A percentile compares a stretch with the other conserved stretches of the same genome.
Evolutionary conservation across 176 grass and related monocot species (phyloP).

Genomic region (Pontederia paniculata): DNA sequence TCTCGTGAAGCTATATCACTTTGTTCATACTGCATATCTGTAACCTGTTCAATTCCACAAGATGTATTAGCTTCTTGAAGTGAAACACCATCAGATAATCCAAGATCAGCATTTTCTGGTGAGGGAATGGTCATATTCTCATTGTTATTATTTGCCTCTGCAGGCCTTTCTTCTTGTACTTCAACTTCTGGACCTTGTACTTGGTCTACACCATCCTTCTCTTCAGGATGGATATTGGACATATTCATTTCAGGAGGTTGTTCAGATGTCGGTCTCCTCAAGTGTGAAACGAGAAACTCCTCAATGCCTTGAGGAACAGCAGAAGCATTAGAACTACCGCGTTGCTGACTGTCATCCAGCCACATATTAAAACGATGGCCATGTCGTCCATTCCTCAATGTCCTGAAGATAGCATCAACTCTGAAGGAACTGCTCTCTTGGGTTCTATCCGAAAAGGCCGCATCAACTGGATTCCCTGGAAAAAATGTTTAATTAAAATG

Average conservation of each 20-base stretch:
- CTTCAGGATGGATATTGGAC: slow-evolving; percentile 30
- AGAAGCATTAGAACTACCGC: slow-evolving; percentile 40
- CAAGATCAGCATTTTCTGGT: slow-evolving; percentile 31
- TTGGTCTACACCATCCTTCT: slow-evolving; percentile 40
- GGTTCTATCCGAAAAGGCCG: slow-evolving; percentile 84
- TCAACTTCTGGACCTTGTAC: slow-evolving; percentile 44
- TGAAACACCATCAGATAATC: slow-evolving; percentile 31
- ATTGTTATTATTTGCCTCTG: slow-evolving; percentile 29
- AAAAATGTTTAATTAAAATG: slow-evolving; percentile 18
- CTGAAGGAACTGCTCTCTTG: slow-evolving; percentile 79
- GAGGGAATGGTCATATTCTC: slow-evolving; percentile 33
- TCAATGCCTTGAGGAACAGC: slow-evolving; percentile 84
- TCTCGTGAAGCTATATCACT: slow-evolving; percentile 60
- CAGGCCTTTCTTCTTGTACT: slow-evolving; percentile 37
- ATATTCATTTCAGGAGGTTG: slow-evolving; percentile 40
- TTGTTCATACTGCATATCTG: slow-evolving; percentile 86
- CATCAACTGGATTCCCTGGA: slow-evolving; percentile 72
- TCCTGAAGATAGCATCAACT: slow-evolving; percentile 91
- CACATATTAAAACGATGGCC: slow-evolving; percentile 97
- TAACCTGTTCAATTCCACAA: slow-evolving; percentile 60
- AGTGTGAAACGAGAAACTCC: slow-evolving; percentile 70
- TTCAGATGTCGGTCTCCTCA: slow-evolving; percentile 57
- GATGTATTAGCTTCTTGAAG: slow-evolving; percentile 44
- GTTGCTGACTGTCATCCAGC: slow-evolving; percentile 73
- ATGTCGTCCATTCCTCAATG: slow-evolving; percentile 64